Base-by-base conservation (phyloP, 2,329 filamentous ascomycete species). In the Penicillium sp. region DNA sequence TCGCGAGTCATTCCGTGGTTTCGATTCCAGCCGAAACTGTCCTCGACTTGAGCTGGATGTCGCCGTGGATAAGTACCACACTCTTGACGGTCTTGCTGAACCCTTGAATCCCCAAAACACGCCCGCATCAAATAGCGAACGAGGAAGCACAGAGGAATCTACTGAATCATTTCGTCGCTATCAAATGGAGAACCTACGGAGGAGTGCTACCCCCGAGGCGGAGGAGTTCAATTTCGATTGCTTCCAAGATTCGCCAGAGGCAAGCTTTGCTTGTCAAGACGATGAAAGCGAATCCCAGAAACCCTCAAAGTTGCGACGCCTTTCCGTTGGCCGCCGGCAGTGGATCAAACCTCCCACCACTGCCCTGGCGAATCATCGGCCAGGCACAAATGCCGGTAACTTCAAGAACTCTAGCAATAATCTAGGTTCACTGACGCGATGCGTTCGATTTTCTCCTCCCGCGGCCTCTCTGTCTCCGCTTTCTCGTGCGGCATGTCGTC, bases 41-140 rank as follows among this genome's bases (percentile, higher is more conserved):
- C 57, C 62, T 48, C 61, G 58, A 46, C 54, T 64, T 4, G 64
- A 65, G 39, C 47, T 64, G 18, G 60, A 66, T 50, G 60, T 51
- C 32, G 46, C 50, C n/a, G 32, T 61, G 49, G 63, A 66, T 52
- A 59, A 57, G 20, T 61, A 57, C 34, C 58, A 63, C 39, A 44
- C 48, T 5, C 60, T 64, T 22, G 64, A 65, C 22, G 55, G 57
- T 5, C 47, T 60, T 47, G 14, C 45, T 18, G 61, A 63, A 32
- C 55, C 55, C 2, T 31, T 46, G 40, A 60, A 59, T 22, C 64
- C 63, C 10, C 61, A 61, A 22, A 64, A 64, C 32, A 63, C 64
- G 10, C 61, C 62, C 2, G 56, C 55, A 10, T 61, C 64, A 32
- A 45, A 52, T 43, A 60, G 57, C 40, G 55, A 45, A 20, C 38